Evolutionary conservation across 2,329 filamentous ascomycete genomes (phyloP).

Genomic region (Pseudogymnoascus sp.): DNA sequence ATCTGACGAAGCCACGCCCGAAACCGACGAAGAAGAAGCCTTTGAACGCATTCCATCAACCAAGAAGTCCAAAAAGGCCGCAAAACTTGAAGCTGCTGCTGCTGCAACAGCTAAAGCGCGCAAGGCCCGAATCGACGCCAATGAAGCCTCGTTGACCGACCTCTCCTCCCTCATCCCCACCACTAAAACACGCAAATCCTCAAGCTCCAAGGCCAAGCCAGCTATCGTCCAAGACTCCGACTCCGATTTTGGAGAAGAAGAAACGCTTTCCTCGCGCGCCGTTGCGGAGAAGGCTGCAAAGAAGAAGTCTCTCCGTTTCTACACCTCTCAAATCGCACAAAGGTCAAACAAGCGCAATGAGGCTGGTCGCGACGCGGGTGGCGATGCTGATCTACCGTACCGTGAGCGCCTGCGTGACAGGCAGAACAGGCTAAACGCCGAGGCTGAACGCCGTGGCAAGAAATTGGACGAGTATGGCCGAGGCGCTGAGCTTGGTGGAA

Average conservation of each 20-base stretch:
- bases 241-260: constrained; percentile 92
- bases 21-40: constrained; percentile 13
- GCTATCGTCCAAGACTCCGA: constrained; percentile 48
- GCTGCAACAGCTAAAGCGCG: constrained; percentile 29
- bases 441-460: constrained; percentile 76
- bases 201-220: constrained; percentile 38
- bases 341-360: constrained; percentile 79
- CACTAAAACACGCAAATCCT: constrained; percentile 14
- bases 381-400: constrained; percentile 77
- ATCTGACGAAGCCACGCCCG: constrained; percentile 12
- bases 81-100: constrained; percentile 32
- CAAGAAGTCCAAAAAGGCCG: constrained; percentile 32
- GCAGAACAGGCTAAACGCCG: constrained; percentile 76
- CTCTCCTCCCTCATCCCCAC: constrained; percentile 20
- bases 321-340: constrained; percentile 94
- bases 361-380: constrained; percentile 65
- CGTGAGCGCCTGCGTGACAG: constrained; percentile 81
- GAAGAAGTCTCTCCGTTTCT: constrained; percentile 92
- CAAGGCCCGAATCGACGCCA: constrained; percentile 29
- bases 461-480: constrained; percentile 54
- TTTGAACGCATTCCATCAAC: not conserved
- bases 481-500: constrained; percentile 59
- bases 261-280: constrained; percentile 65
- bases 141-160: constrained; percentile 36
- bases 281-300: constrained; percentile 80